These are phyloP conservation scores for Eucalyptus fibrosa DNA, from an alignment of 345 rosid genomes.

Conservation along the genomic window DNA sequence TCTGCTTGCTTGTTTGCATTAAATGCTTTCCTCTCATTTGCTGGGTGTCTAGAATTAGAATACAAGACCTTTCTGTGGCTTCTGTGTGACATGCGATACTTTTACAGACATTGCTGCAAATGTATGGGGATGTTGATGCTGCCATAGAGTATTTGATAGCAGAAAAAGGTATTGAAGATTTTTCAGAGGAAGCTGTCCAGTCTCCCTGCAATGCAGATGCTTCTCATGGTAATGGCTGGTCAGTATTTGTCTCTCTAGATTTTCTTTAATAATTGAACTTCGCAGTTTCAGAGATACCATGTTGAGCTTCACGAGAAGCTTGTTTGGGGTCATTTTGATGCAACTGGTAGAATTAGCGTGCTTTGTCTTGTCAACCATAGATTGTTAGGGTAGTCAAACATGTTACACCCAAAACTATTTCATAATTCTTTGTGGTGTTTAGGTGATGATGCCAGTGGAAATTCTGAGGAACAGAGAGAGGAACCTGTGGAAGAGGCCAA, in stretches of 20 bases:
- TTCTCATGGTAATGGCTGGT: conserved; percentile 44
- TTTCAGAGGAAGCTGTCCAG: conserved; percentile 11
- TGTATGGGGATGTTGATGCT: conserved; percentile 71
- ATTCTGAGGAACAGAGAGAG: conserved; percentile 14
- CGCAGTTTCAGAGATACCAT: neutral
- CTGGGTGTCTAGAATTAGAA: neutral
- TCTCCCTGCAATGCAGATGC: conserved; percentile 11
- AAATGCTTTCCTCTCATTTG: neutral
- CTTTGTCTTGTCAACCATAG: neutral
- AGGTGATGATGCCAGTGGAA: conserved; percentile 20
- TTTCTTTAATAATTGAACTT: neutral
- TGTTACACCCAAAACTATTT: neutral
- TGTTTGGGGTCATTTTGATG: neutral
- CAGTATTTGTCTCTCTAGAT: conserved; percentile 2
- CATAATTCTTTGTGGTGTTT: neutral
- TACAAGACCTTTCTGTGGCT: neutral
- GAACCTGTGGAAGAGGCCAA: conserved; percentile 9
- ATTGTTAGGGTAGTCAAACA: neutral
- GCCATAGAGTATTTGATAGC: conserved; percentile 77
- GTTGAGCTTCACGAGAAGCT: neutral
- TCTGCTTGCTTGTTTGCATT: neutral
- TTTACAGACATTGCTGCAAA: conserved; percentile 58
- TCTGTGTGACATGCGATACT: neutral
- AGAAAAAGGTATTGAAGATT: conserved; percentile 35
- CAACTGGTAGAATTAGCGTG: neutral